phyloP scores from a whole-genome alignment of 768 basidiomycete species.

The Lactifluus echinatus region DNA sequence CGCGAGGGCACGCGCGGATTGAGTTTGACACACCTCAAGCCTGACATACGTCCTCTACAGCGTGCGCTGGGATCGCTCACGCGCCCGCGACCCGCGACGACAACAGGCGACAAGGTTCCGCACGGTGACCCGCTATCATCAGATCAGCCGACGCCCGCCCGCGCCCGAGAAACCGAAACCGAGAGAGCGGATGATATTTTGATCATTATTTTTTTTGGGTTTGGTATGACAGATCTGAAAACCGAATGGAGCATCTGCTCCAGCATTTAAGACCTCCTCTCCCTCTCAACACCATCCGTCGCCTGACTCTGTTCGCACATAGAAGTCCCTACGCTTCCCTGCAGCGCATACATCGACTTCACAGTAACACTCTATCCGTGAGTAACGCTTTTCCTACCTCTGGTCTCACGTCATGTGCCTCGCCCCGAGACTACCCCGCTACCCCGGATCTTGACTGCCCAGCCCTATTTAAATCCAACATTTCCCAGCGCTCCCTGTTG shows the following conservation, averaged over 20 bases:
- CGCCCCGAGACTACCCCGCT: neutral
- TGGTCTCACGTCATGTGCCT: slow-evolving; percentile 11
- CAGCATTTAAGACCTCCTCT: slow-evolving; percentile 7
- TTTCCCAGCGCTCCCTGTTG: neutral
- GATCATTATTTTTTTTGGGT: neutral
- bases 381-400: neutral
- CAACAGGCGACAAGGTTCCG: neutral
- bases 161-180: neutral
- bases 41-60: too few species aligned
- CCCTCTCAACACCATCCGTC: neutral
- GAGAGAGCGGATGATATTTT: neutral
- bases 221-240: slow-evolving; percentile 15
- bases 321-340: neutral
- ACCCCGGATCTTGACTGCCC: slow-evolving; percentile 7
- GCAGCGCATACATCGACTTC: neutral
- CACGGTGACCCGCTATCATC: neutral
- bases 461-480: neutral
- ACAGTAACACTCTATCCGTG: neutral
- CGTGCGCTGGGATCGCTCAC: too few species aligned
- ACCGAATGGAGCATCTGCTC: slow-evolving; percentile 10
- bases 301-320: neutral
- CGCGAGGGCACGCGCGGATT: neutral
- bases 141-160: slow-evolving; percentile 1
- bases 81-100: too few species aligned
- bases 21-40: too few species aligned